Conservation (phyloP, 371 early-diverging fungal genomes). For the Coemansia sp. region DNA sequence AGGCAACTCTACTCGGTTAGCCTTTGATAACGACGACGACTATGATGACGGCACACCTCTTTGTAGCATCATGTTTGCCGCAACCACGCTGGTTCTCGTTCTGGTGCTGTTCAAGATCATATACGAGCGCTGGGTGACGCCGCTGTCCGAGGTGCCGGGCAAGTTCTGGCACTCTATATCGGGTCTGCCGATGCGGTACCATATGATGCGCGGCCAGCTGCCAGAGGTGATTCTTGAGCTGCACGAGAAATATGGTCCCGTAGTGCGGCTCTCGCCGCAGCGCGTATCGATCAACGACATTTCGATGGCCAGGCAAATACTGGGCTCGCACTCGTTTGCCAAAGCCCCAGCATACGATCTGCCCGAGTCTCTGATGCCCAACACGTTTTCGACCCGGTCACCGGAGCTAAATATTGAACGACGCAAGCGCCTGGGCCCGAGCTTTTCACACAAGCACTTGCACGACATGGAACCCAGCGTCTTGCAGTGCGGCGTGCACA, state of each 20-base stretch:
- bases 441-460: constrained; percentile 34
- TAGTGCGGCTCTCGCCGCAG: constrained; percentile 43
- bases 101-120: constrained; percentile 36
- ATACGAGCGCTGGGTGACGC: constrained; percentile 47
- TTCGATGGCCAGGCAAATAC: constrained; percentile 14
- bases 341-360: constrained; percentile 36
- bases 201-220: constrained; percentile 41
- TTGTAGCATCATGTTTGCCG: constrained; percentile 31
- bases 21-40: constrained; percentile 45
- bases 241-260: constrained; percentile 28
- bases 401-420: constrained; percentile 28
- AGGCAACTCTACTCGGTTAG: constrained; percentile 40
- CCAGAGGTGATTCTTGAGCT: constrained; percentile 15
- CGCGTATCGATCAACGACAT: constrained; percentile 32
- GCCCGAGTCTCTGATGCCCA: constrained; percentile 22
- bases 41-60: constrained; percentile 20
- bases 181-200: constrained; percentile 43
- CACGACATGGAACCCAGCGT: constrained; percentile 19
- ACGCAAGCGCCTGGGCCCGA: constrained; percentile 27
- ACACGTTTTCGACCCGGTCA: constrained; percentile 37
- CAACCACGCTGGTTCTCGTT: constrained; percentile 14
- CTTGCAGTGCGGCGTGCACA: constrained; percentile 11
- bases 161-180: constrained; percentile 20
- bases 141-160: constrained; percentile 28
- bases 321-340: constrained; percentile 21